phyloP scores from a whole-genome alignment of 768 basidiomycete genomes.

The Lactarius psammicola region DNA sequence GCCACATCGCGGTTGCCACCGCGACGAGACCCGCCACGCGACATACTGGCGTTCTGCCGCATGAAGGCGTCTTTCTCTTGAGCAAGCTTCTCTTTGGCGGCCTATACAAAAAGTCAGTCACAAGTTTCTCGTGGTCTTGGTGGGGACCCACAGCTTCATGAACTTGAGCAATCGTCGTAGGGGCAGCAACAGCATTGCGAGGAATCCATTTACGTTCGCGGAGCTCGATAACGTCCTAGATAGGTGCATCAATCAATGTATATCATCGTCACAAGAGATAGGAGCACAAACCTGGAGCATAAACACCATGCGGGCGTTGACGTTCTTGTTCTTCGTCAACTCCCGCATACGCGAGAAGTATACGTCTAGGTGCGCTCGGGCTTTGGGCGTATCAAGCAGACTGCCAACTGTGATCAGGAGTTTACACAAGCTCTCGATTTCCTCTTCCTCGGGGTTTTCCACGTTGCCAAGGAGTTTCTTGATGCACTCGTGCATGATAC shows the following conservation, averaged over 20 bases:
- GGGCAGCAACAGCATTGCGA: constrained; percentile 70
- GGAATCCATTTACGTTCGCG: constrained; percentile 79
- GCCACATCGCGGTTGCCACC: constrained; percentile 67
- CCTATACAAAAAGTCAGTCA: constrained; percentile 43
- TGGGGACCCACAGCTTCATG: constrained; percentile 69
- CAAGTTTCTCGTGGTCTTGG: background rate
- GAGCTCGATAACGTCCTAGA: constrained; percentile 86
- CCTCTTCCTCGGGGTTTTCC: constrained; percentile 95
- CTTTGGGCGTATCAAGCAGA: constrained; percentile 76
- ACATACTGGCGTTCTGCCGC: constrained; percentile 70
- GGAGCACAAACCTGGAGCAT: constrained; percentile 79
- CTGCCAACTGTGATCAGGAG: constrained; percentile 86
- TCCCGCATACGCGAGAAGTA: constrained; percentile 92
- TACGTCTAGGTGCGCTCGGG: constrained; percentile 83
- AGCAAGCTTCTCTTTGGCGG: constrained; percentile 85
- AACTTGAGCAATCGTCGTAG: constrained; percentile 84
- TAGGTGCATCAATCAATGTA: constrained; percentile 16
- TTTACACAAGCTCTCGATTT: constrained; percentile 94
- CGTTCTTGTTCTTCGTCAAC: constrained; percentile 67
- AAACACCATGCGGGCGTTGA: constrained; percentile 87
- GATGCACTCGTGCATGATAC: constrained; percentile 98
- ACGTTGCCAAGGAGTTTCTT: constrained; percentile 93
- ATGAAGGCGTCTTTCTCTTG: constrained; percentile 70
- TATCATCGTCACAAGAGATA: constrained; percentile 5
- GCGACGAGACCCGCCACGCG: constrained; percentile 86